Conservation (phyloP, 1,139 yeast genomes). For the Saccharomyces pastorianus region DNA sequence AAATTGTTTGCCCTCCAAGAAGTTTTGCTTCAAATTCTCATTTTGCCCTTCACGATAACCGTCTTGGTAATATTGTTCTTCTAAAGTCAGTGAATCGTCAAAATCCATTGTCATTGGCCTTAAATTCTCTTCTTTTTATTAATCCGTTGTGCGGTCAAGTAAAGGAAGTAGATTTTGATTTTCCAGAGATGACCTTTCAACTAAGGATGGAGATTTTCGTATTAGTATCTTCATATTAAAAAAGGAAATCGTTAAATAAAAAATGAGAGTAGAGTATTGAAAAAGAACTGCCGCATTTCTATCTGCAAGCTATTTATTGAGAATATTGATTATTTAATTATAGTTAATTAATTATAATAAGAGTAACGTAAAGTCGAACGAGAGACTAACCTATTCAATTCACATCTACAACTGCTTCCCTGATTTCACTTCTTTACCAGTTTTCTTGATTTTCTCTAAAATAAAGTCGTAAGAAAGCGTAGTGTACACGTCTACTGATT, state of each 20-base stretch:
- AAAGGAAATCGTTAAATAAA: background rate
- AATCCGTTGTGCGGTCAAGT: too few relatives aligned
- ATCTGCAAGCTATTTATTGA: background rate
- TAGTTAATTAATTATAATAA: background rate
- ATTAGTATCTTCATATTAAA: background rate
- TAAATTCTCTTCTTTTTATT: background rate
- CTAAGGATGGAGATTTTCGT: background rate
- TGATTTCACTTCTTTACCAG: constrained; percentile 75
- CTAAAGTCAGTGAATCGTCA: constrained; percentile 23
- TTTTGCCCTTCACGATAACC: constrained; percentile 48
- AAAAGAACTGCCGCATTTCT: background rate
- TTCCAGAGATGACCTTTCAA: background rate
- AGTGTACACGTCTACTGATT: constrained; percentile 73
- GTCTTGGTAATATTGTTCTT: constrained; percentile 44
- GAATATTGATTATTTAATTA: background rate
- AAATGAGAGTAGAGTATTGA: background rate
- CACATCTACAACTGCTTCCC: constrained; percentile 35
- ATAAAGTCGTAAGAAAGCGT: constrained; percentile 66
- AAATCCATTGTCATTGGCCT: constrained; percentile 14
- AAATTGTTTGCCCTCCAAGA: constrained; percentile 63
- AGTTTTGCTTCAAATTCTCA: constrained; percentile 49
- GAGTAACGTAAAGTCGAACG: background rate
- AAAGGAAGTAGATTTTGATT: background rate
- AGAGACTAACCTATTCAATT: background rate
- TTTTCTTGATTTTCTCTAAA: constrained; percentile 69